phyloP scores from a whole-genome alignment of 306 rosid species.

The Prunus kanzakura region DNA sequence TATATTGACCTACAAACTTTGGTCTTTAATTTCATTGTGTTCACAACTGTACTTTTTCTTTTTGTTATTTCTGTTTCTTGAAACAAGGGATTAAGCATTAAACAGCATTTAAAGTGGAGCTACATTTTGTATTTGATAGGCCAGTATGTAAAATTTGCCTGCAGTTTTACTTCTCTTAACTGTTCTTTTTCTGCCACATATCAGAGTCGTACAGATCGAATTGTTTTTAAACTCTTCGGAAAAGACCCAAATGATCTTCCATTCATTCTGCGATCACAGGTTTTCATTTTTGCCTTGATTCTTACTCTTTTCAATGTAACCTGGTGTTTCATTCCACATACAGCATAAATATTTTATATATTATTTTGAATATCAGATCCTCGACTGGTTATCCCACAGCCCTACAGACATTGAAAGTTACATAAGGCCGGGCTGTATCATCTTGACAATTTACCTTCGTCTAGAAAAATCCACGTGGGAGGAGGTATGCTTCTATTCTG shows the following conservation, averaged over 20 bases:
- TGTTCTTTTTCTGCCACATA: constrained; percentile 18
- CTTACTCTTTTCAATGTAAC: constrained; percentile 2
- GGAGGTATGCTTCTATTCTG: constrained; percentile 49
- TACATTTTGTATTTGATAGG: background rate
- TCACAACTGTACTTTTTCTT: background rate
- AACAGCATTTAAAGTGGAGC: background rate
- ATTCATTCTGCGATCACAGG: constrained; percentile 68
- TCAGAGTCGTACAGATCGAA: constrained; percentile 89
- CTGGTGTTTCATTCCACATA: constrained; percentile 26
- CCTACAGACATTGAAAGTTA: constrained; percentile 87
- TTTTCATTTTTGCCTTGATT: constrained; percentile 26
- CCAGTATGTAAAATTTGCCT: constrained; percentile 2
- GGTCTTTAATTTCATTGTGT: background rate
- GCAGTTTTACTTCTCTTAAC: constrained; percentile 9
- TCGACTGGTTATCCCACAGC: constrained; percentile 70
- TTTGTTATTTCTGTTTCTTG: background rate
- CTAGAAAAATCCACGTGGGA: constrained; percentile 63
- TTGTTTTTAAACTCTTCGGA: constrained; percentile 90
- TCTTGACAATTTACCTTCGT: constrained; percentile 63
- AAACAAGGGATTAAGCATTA: background rate
- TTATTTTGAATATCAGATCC: constrained; percentile 42
- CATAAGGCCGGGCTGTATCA: constrained; percentile 81
- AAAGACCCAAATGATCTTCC: constrained; percentile 85
- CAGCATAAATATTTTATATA: background rate
- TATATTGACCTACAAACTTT: background rate